These are phyloP conservation scores for Cymodocea nodosa DNA, from an alignment of 116 monocot genomes.

Conservation along the genomic window DNA sequence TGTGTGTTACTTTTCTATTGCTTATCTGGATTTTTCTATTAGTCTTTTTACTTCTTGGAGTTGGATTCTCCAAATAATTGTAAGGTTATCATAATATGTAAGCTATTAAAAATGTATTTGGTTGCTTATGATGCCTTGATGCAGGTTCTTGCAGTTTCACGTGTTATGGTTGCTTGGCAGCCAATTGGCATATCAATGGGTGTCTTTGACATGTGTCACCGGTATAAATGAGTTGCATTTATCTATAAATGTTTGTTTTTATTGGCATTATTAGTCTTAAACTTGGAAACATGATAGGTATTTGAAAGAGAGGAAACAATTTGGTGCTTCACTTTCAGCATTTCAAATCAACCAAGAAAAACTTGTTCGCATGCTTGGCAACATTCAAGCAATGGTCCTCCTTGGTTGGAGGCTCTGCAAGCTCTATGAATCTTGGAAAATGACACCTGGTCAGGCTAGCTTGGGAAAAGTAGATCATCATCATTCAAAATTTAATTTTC, in stretches of 20 bases:
- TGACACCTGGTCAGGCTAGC: constrained; percentile 92
- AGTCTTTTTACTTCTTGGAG: too few species aligned
- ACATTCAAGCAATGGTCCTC: constrained; percentile 93
- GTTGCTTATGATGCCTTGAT: not conserved
- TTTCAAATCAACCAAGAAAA: constrained; percentile 92
- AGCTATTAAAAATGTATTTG: too few species aligned
- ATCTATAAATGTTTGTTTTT: not conserved
- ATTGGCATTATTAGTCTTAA: not conserved
- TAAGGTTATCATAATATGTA: too few species aligned
- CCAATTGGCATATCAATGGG: constrained; percentile 96
- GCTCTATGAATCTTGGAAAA: constrained; percentile 88
- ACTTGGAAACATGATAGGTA: constrained; percentile 31
- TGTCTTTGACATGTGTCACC: constrained; percentile 81
- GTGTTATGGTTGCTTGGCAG: constrained; percentile 95
- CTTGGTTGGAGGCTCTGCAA: constrained; percentile 96
- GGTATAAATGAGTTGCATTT: constrained; percentile 26
- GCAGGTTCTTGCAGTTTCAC: constrained; percentile 85
- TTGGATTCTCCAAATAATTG: too few species aligned
- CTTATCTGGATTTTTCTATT: too few species aligned
- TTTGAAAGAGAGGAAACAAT: constrained; percentile 88
- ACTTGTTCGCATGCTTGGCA: constrained; percentile 87
- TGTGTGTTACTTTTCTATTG: too few species aligned
- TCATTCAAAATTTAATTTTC: not conserved
- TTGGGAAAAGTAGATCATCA: constrained; percentile 59
- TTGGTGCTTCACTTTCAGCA: constrained; percentile 82